Percentiles rank a stretch among this genome's conserved stretches.
These are phyloP conservation scores for Rhododendron williamsianum DNA, from an alignment of 148 eudicot genomes.

Conservation along the genomic window DNA sequence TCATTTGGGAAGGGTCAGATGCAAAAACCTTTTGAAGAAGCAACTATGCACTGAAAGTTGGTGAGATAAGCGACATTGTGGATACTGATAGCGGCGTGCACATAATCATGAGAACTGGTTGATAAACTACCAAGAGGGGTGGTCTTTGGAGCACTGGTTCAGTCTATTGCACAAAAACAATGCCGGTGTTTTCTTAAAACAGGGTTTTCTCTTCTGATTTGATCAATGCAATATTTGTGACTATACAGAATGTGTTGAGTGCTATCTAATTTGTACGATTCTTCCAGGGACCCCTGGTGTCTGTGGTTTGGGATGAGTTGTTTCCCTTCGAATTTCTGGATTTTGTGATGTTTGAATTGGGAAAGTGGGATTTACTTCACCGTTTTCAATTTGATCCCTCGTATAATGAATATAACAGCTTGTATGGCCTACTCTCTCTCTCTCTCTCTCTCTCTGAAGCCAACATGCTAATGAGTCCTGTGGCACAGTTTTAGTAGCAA, in stretches of 20 bases:
- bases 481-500: too few relatives aligned
- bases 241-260: neutral
- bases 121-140: slow-evolving; percentile 12
- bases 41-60: slow-evolving; percentile 76
- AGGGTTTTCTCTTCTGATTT: slow-evolving; percentile 1
- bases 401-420: neutral
- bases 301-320: neutral
- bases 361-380: neutral
- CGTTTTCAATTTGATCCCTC: neutral
- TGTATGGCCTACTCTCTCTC: neutral
- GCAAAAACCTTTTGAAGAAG: slow-evolving; percentile 98
- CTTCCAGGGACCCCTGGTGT: neutral
- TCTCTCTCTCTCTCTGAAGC: neutral
- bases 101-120: slow-evolving; percentile 77
- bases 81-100: slow-evolving; percentile 97
- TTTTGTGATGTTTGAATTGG: neutral
- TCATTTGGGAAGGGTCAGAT: slow-evolving; percentile 77
- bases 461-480: too few relatives aligned
- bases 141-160: neutral
- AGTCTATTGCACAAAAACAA: neutral
- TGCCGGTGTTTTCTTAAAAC: slow-evolving; percentile 1
- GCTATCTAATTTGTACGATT: neutral
- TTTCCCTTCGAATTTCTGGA: neutral
- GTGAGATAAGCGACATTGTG: slow-evolving; percentile 83
- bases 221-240: neutral